Conservation (phyloP, 768 basidiomycete genomes). For the Stropharia rugosoannulata region DNA sequence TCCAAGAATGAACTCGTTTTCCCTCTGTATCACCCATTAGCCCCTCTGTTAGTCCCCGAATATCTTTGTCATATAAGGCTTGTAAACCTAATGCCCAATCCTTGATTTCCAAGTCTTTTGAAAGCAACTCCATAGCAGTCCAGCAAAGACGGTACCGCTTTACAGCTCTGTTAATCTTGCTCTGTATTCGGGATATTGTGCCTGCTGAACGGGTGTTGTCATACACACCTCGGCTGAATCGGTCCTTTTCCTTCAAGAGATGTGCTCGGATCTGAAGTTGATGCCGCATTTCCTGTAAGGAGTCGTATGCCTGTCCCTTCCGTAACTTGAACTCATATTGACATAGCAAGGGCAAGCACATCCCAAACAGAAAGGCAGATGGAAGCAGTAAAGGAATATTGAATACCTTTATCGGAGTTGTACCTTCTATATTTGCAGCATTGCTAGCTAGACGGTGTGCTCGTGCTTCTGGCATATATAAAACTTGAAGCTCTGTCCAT, state of each 20-base stretch:
- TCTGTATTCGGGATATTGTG: conserved; percentile 11
- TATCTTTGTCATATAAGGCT: conserved; percentile 6
- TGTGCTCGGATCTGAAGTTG: conserved; percentile 1
- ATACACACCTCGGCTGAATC: conserved; percentile 6
- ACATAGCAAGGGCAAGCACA: background rate
- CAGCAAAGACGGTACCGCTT: conserved; percentile 12
- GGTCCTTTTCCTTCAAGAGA: conserved; percentile 7
- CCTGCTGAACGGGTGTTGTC: conserved; percentile 7
- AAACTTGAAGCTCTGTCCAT: background rate
- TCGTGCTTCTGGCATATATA: background rate
- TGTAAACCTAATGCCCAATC: conserved; percentile 7
- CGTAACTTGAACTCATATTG: background rate
- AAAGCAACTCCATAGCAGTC: conserved; percentile 1
- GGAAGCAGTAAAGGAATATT: background rate
- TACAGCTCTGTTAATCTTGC: conserved; percentile 1
- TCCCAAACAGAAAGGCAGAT: background rate
- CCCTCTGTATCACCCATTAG: background rate
- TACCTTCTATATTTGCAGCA: background rate
- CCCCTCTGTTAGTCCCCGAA: conserved; percentile 8
- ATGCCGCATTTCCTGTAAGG: background rate
- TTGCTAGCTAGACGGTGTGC: background rate
- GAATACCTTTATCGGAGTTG: background rate
- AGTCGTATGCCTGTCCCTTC: background rate
- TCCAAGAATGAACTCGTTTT: background rate
- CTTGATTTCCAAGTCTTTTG: background rate